Conservation (phyloP, 2,329 filamentous ascomycete genomes). For the Tolypocladium amazonense region DNA sequence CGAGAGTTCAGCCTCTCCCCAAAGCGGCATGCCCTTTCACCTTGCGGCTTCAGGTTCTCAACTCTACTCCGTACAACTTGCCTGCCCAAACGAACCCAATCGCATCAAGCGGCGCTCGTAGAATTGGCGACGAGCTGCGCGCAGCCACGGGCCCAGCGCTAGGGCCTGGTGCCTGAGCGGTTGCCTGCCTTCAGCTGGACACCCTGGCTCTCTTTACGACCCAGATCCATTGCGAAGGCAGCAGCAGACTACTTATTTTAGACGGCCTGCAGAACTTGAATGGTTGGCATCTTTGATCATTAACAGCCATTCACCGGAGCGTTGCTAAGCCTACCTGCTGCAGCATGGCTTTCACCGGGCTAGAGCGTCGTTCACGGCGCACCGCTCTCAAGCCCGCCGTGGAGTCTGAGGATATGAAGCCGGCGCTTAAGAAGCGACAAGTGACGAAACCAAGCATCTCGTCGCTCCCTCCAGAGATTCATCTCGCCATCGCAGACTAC, state of each 20-base stretch:
- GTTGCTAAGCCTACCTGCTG: background rate
- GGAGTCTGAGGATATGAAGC: background rate
- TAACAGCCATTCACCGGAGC: background rate
- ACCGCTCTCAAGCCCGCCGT: background rate
- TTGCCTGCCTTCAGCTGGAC: background rate
- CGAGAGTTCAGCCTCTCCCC: background rate
- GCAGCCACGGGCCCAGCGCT: background rate
- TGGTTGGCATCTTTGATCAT: background rate
- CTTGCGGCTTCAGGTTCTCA: background rate
- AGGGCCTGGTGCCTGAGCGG: slow-evolving; percentile 1
- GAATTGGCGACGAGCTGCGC: background rate
- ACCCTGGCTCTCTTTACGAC: background rate
- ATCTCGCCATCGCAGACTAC: slow-evolving; percentile 47
- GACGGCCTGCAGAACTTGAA: background rate
- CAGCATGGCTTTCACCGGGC: background rate
- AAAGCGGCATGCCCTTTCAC: background rate
- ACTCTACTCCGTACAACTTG: background rate
- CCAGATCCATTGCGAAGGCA: background rate
- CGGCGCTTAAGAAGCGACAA: background rate
- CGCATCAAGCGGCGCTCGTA: background rate
- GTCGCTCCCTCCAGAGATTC: slow-evolving; percentile 54
- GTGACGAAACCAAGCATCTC: background rate
- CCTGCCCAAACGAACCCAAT: background rate
- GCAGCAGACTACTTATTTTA: background rate
- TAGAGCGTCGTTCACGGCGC: background rate